phyloP scores from a whole-genome alignment of 306 rosid species.

The Arachis hypogaea region DNA sequence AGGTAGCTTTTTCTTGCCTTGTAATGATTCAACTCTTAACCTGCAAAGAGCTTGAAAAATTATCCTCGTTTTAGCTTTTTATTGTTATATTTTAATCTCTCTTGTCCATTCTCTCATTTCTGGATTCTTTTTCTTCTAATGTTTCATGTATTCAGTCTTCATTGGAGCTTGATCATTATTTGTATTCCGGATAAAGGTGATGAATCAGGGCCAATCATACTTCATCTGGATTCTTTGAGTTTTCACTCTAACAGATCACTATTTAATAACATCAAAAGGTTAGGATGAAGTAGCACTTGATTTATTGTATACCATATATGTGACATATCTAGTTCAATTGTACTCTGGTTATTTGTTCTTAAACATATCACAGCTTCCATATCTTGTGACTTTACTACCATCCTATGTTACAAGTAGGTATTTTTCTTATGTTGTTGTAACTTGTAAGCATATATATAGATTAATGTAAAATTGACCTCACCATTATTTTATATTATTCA shows the following conservation, averaged over 20 bases:
- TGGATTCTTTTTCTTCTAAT: too few species aligned
- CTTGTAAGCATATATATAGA: too few species aligned
- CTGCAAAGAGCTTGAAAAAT: too few species aligned
- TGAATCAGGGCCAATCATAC: conserved; percentile 83
- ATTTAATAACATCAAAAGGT: conserved; percentile 81
- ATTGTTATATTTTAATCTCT: neutral
- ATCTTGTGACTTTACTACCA: neutral
- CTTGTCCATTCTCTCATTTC: too few species aligned
- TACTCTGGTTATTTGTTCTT: conserved; percentile 16
- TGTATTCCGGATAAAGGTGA: conserved; percentile 85
- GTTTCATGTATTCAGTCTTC: conserved; percentile 42
- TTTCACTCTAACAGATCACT: conserved; percentile 78
- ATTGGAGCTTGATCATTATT: conserved; percentile 95
- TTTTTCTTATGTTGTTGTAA: neutral
- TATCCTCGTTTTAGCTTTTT: neutral
- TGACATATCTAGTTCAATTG: conserved; percentile 9
- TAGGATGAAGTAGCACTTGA: conserved; percentile 44
- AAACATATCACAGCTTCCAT: neutral
- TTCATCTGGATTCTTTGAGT: conserved; percentile 92
- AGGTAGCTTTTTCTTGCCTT: too few species aligned
- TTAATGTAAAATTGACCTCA: too few species aligned
- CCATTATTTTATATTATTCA: too few species aligned
- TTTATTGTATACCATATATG: conserved; percentile 23
- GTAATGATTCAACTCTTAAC: too few species aligned
- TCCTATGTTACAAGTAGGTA: neutral